A percentile compares a stretch with the other conserved stretches of the same genome.
These are phyloP conservation scores for Russula earlei DNA, from an alignment of 768 basidiomycete species.

Conservation along the genomic window DNA sequence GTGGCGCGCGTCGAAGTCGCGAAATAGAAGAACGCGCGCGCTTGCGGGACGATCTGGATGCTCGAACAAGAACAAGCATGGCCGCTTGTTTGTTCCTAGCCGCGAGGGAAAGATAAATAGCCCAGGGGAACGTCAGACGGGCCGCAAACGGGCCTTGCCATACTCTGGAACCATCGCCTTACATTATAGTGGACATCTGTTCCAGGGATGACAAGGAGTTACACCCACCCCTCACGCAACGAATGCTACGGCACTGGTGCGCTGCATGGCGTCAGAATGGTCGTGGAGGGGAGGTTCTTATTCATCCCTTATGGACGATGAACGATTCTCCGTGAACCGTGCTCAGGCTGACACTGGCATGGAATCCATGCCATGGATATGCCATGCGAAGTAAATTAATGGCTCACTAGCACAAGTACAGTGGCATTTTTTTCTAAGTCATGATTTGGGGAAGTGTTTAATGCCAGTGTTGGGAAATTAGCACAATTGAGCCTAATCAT, in stretches of 20 bases:
- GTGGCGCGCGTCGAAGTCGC: constrained; percentile 66
- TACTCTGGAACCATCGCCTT: constrained; percentile 80
- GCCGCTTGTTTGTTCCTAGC: constrained; percentile 49
- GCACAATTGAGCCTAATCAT: no score
- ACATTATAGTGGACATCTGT: constrained; percentile 50
- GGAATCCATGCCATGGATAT: no score
- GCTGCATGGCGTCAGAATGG: constrained; percentile 33
- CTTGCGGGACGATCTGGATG: constrained; percentile 59
- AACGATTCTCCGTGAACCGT: no score
- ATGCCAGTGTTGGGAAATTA: no score
- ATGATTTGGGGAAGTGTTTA: no score
- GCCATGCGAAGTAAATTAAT: no score
- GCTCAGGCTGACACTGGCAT: no score
- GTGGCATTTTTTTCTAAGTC: no score
- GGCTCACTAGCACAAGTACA: no score
- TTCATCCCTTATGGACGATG: no score
- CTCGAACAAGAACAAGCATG: constrained; percentile 59
- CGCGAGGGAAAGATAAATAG: constrained; percentile 80
- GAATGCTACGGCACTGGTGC: constrained; percentile 76
- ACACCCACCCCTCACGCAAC: constrained; percentile 81
- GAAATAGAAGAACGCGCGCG: constrained; percentile 67
- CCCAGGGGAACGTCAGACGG: constrained; percentile 28
- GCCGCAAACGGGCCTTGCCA: constrained; percentile 43
- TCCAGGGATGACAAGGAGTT: not conserved
- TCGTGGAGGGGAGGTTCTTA: no score